Base-by-base conservation (phyloP, 1,284 basidiomycete species). In the Phlebopus sp. region DNA sequence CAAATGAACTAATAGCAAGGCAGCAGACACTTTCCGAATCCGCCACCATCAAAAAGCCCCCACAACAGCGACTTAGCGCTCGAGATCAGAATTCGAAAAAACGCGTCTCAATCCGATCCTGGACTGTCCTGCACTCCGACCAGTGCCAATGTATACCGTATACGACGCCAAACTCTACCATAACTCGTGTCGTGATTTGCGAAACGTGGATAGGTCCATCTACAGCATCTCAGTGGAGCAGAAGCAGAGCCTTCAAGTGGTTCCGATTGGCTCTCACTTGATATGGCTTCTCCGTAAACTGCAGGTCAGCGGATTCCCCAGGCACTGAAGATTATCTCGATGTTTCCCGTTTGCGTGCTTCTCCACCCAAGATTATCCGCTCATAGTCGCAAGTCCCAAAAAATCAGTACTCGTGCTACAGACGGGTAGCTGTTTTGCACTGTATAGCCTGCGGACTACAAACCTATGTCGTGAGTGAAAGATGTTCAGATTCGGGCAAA, bases 11-110 rank as follows among this genome's bases (percentile, higher is more conserved):
- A 27, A 17, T 29, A 23, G 44, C 27, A 13, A n/a, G 23, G 21
- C 29, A 29, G 27, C 31, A 15, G 21, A 34, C 31, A 10, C n/a
- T 25, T 18, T 32, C 37, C 21, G n/a, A 37, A 35, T 37, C 41
- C 38, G 51, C 46, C 50, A 46, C 39, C 18, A 32, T 37, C 31
- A 27, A 50, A 14, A 15, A 43, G 29, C 10, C 30, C 40, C 31
- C 13, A 17, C 40, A 30, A 37, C 15, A 34, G 21, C 21, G 31
- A 35, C 21, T n/a, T 8, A 27, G 11, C 27, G 17, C 21, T 23
- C 8, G 4, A 29, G 27, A 29, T 29, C 27, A 29, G 27, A 29
- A 29, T 5, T 29, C 10, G 8, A 29, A 11, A 29, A 29, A 29
- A 29, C 27, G 27, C 8, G 10, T 29, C 27, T 29, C 9, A 11